phyloP scores from a whole-genome alignment of 108 stramenopile species.

The Nannochloropsis gaditana region DNA sequence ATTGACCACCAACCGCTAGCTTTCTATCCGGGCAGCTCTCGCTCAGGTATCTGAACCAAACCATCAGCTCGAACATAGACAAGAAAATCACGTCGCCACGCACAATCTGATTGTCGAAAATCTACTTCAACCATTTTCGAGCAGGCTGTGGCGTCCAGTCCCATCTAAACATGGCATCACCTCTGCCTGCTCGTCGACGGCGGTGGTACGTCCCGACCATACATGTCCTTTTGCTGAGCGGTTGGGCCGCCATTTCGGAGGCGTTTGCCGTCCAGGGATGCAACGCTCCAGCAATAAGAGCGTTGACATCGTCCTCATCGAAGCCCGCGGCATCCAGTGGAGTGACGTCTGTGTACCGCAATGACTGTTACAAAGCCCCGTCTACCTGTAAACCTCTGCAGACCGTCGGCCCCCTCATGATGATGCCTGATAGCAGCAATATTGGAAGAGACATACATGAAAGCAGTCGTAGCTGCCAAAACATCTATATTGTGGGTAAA shows the following conservation, averaged over 20 bases:
- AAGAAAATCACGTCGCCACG: no score
- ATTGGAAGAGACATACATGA: neutral
- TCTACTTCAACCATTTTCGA: no score
- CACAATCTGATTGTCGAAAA: no score
- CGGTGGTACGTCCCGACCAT: neutral
- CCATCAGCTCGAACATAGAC: no score
- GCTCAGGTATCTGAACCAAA: no score
- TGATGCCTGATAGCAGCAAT: neutral
- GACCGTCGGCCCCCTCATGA: neutral
- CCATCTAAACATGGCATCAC: no score
- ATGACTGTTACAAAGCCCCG: neutral
- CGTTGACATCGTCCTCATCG: neutral
- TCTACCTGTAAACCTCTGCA: neutral
- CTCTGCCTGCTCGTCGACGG: neutral
- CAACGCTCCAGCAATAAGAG: no score
- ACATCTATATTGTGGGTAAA: neutral
- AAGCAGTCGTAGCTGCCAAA: neutral
- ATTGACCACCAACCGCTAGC: no score
- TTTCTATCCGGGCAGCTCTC: no score
- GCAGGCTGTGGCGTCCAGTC: no score
- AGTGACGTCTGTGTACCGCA: neutral
- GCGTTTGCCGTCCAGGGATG: neutral
- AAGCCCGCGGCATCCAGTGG: neutral
- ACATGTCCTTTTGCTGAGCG: neutral
- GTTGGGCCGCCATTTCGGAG: neutral